These are phyloP conservation scores for Globisporangium yorkense DNA, from an alignment of 352 stramenopile genomes.

Conservation along the genomic window DNA sequence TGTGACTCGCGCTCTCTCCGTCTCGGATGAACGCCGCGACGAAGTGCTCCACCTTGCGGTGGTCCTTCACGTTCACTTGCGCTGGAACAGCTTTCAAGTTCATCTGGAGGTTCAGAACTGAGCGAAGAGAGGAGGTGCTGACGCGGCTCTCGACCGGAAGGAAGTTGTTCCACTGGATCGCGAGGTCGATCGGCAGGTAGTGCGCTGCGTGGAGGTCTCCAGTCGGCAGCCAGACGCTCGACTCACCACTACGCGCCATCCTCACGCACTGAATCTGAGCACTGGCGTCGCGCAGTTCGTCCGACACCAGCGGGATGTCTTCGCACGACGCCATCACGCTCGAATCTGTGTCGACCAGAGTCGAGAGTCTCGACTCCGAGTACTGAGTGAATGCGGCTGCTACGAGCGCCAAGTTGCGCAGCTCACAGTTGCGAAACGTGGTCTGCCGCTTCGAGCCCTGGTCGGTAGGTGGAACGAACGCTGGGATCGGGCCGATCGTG, in stretches of 20 bases:
- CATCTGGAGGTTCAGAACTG: constrained; percentile 6
- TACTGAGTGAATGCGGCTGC: constrained; percentile 4
- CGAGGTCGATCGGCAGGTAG: constrained; percentile 9
- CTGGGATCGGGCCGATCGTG: constrained; percentile 3
- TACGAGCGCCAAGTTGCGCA: constrained; percentile 10
- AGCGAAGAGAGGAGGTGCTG: neutral
- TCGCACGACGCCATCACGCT: neutral
- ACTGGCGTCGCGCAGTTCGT: constrained; percentile 4
- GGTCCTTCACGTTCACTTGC: constrained; percentile 8
- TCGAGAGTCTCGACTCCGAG: constrained; percentile 2
- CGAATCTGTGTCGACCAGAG: constrained; percentile 1
- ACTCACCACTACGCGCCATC: neutral
- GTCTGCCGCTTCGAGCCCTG: neutral
- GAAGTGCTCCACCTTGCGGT: constrained; percentile 12
- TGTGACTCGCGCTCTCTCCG: neutral
- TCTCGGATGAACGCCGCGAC: constrained; percentile 8
- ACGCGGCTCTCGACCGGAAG: neutral
- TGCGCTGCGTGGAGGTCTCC: constrained; percentile 6
- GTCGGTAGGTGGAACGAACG: neutral
- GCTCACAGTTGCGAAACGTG: constrained; percentile 3
- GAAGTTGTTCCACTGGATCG: constrained; percentile 13
- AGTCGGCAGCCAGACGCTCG: neutral
- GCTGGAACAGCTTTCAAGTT: constrained; percentile 5
- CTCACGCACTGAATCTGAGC: constrained; percentile 5
- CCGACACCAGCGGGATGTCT: constrained; percentile 11